A percentile compares a stretch with the other conserved stretches of the same genome.
These are phyloP conservation scores for Mortierella hygrophila DNA, from an alignment of 192 early-diverging fungal genomes.

Conservation along the genomic window DNA sequence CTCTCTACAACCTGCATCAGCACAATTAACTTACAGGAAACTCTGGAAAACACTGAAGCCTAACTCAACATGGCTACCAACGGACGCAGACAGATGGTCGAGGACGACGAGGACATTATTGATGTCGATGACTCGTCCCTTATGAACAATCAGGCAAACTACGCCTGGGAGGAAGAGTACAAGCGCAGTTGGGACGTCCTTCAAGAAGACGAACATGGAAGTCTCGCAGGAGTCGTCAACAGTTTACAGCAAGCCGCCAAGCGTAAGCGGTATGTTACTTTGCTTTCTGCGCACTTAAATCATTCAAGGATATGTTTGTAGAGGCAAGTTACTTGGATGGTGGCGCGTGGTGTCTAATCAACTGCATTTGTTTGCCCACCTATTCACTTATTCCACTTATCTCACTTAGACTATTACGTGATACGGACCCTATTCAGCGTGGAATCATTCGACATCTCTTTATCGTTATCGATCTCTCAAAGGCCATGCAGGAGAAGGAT, in stretches of 20 bases:
- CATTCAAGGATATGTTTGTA: not conserved
- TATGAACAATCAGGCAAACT: conserved; percentile 70
- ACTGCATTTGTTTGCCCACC: not conserved
- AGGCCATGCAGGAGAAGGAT: conserved; percentile 88
- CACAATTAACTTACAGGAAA: not conserved
- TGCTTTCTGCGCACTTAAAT: not conserved
- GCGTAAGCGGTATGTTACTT: conserved; percentile 62
- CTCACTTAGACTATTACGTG: conserved; percentile 58
- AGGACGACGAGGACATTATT: conserved; percentile 65
- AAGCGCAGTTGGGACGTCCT: conserved; percentile 96
- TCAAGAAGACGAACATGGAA: conserved; percentile 89
- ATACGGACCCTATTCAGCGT: conserved; percentile 79
- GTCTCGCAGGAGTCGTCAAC: conserved; percentile 79
- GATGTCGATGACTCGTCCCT: conserved; percentile 69
- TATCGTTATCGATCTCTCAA: conserved; percentile 86
- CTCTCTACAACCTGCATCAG: not conserved
- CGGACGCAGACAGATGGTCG: conserved; percentile 36
- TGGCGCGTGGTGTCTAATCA: conserved; percentile 25
- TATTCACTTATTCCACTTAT: no score
- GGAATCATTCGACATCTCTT: conserved; percentile 90
- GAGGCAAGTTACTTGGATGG: not conserved
- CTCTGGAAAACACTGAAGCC: not conserved
- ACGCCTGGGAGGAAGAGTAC: conserved; percentile 97
- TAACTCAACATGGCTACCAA: conserved; percentile 38
- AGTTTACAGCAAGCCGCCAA: conserved; percentile 82